Percentiles rank a stretch among this genome's conserved stretches.
Evolutionary conservation across 352 stramenopile genomes (phyloP).

Genomic region (Phytophthora cajani): DNA sequence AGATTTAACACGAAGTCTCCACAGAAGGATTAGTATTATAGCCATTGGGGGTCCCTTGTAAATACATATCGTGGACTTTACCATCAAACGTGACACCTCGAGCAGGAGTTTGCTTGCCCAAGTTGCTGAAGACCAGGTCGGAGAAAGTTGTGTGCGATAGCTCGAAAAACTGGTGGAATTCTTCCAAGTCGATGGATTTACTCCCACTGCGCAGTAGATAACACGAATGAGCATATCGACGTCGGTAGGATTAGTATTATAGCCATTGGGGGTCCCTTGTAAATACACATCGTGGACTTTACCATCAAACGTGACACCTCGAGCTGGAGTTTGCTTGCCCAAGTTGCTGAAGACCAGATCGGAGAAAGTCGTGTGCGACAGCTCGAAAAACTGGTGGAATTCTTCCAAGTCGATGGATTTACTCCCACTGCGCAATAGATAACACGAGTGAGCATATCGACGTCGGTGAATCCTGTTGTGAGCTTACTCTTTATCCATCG

Average conservation of each 20-base stretch:
- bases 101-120: slow-evolving; percentile 49
- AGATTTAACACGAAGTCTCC: slow-evolving; percentile 64
- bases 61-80: not conserved
- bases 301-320: slow-evolving; percentile 57
- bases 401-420: slow-evolving; percentile 66
- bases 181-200: slow-evolving; percentile 62
- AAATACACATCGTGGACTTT: not conserved
- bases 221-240: not conserved
- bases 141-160: slow-evolving; percentile 51
- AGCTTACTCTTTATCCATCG: slow-evolving; percentile 56
- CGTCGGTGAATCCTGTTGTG: not conserved
- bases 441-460: not conserved
- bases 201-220: slow-evolving; percentile 36
- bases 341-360: slow-evolving; percentile 65
- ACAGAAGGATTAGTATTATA: not conserved
- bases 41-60: not conserved
- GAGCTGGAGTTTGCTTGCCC: slow-evolving; percentile 45
- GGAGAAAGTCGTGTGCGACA: slow-evolving; percentile 50
- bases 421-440: slow-evolving; percentile 37
- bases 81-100: slow-evolving; percentile 56
- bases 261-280: no score
- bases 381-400: slow-evolving; percentile 49
- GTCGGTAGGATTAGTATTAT: no score
- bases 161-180: slow-evolving; percentile 54
- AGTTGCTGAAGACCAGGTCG: slow-evolving; percentile 60